Evolutionary conservation across 225 moss, liverwort and hornwort genomes (phyloP).

Genomic region (Bryoerythrophyllum caledonicum): DNA sequence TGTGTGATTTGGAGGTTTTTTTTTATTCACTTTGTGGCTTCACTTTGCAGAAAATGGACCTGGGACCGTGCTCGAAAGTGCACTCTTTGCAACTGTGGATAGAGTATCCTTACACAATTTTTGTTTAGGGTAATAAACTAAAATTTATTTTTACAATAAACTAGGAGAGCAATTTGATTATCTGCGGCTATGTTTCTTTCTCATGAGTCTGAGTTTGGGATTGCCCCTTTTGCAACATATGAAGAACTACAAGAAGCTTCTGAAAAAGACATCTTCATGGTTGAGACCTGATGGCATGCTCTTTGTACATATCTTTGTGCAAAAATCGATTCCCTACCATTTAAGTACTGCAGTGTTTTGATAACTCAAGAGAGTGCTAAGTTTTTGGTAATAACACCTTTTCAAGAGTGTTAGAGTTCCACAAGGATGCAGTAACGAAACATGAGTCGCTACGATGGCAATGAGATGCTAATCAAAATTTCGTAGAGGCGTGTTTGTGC

Average conservation of each 20-base stretch:
- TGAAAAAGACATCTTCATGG: conserved; percentile 80
- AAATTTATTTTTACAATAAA: too few relatives aligned
- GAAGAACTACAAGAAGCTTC: conserved; percentile 94
- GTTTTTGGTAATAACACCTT: too few relatives aligned
- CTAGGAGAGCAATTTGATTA: not conserved
- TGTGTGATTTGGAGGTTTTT: too few relatives aligned
- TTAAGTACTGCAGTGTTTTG: too few relatives aligned
- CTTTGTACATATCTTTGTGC: conserved; percentile 80
- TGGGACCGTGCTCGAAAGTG: conserved; percentile 78
- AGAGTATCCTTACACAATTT: conserved; percentile 46
- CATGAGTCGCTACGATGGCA: too few relatives aligned
- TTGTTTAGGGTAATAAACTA: too few relatives aligned
- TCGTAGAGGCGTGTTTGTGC: too few relatives aligned
- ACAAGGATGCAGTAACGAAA: too few relatives aligned
- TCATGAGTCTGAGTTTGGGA: not conserved
- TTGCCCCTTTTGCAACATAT: conserved; percentile 70
- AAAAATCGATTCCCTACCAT: conserved; percentile 77
- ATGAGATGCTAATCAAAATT: too few relatives aligned
- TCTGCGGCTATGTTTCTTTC: not conserved
- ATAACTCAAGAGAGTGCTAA: too few relatives aligned
- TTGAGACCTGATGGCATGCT: conserved; percentile 78
- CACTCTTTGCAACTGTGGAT: conserved; percentile 76
- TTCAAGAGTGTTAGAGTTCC: too few relatives aligned
- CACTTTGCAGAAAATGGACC: conserved; percentile 76
- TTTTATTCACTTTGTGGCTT: not conserved